Evolutionary conservation across 2,329 filamentous ascomycete species (phyloP), one percentile per base, ranked within the genome.

Genomic region (Proliferodiscus dingleyae): DNA sequence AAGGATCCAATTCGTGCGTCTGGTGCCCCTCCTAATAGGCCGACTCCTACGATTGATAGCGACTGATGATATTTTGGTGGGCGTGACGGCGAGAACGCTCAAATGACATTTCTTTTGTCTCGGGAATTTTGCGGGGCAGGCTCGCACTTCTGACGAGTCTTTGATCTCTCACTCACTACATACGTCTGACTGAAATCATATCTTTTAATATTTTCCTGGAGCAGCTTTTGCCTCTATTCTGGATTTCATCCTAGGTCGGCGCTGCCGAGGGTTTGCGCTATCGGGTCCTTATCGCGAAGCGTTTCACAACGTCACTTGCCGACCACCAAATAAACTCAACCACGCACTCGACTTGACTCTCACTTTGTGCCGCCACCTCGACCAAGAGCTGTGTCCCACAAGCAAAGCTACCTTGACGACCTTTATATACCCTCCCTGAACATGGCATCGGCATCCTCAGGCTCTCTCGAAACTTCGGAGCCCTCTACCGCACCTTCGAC

Each of bases 361-460:
- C n/a, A n/a, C n/a, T n/a, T n/a, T n/a, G n/a, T n/a, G n/a, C n/a
- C n/a, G n/a, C n/a, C n/a, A n/a, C n/a, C n/a, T n/a, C n/a, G n/a
- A 13, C 4, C 34, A 4, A 21, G 19, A 21, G 19, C 34, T 21
- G 13, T 22, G 34, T 23, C 9, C 34, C 7, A 22, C 34, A 22
- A n/a, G 34, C 19, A 37, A 10, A 22, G 19, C 34, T n/a, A 22
- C 5, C 16, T 10, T 10, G 7, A 37, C 23, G 23, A 2, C 19
- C 19, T 11, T 37, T 19, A 22, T 15, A 22, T 39, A 29, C 36
- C 8, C 24, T 40, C 15, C 10, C 11, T 16, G 16, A 45, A 21
- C 36, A 63, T 62, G 59, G 56, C 56, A 22, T 60, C 60, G n/a
- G 41, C 57, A 30, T 58, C 58, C 9, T 59, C 59, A 34, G 57